Percentiles rank a stretch among this genome's conserved stretches.
phyloP scores from a whole-genome alignment of 441 rosid species.

The Raphanus hybrid region DNA sequence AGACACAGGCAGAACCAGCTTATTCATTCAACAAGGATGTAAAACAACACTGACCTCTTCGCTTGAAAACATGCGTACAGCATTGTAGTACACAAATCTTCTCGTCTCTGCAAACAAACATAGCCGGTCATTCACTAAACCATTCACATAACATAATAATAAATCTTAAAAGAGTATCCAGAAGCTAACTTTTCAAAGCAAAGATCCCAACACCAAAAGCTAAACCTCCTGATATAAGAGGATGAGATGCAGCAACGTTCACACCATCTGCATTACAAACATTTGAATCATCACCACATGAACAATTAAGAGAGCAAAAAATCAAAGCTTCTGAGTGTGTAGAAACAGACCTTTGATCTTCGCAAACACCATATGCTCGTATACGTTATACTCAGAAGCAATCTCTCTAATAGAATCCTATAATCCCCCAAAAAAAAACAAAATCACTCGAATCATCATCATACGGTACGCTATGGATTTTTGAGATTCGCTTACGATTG shows the following conservation, averaged over 20 bases:
- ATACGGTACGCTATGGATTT: not conserved
- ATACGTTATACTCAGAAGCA: slow-evolving; percentile 57
- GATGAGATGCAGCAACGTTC: slow-evolving; percentile 65
- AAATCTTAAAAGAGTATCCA: not conserved
- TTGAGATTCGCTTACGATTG: slow-evolving; percentile 53
- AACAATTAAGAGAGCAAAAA: not conserved
- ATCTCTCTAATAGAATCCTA: slow-evolving; percentile 67
- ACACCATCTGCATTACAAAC: slow-evolving; percentile 62
- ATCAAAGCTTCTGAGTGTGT: not conserved
- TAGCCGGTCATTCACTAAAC: not conserved
- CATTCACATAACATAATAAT: not conserved
- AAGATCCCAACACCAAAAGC: slow-evolving; percentile 65
- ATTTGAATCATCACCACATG: not conserved
- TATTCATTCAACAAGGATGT: slow-evolving; percentile 8
- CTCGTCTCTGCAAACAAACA: slow-evolving; percentile 70
- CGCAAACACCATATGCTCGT: slow-evolving; percentile 62
- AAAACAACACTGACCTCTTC: slow-evolving; percentile 67
- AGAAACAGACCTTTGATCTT: slow-evolving; percentile 67
- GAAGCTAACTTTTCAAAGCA: slow-evolving; percentile 55
- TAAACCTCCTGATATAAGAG: slow-evolving; percentile 56
- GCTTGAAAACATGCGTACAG: slow-evolving; percentile 59
- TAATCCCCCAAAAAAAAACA: too few relatives aligned
- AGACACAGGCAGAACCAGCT: not conserved
- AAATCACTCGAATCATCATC: too few relatives aligned
- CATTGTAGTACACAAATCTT: slow-evolving; percentile 65